phyloP scores from a whole-genome alignment of 306 rosid species.

The Vicia sativa region DNA sequence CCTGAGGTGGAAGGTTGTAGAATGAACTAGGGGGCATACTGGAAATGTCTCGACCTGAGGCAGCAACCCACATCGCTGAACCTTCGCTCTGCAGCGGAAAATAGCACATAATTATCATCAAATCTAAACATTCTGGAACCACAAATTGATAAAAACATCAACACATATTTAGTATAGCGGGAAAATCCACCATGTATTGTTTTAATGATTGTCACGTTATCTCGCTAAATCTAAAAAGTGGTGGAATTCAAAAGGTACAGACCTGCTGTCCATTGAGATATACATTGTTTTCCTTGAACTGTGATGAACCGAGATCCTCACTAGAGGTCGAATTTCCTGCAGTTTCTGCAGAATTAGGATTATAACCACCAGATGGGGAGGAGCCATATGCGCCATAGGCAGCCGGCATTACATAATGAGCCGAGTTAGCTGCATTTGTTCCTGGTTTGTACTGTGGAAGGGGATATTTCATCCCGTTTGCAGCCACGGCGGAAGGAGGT shows the following conservation, averaged over 20 bases:
- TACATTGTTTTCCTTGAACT: constrained; percentile 81
- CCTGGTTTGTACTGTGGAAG: constrained; percentile 89
- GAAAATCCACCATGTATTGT: neutral
- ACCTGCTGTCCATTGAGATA: constrained; percentile 98
- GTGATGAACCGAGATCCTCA: constrained; percentile 84
- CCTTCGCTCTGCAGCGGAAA: constrained; percentile 78
- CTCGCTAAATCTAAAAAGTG: neutral
- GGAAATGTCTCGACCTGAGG: constrained; percentile 84
- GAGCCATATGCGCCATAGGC: constrained; percentile 88
- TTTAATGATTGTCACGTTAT: constrained; percentile 19
- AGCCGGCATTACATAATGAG: constrained; percentile 76
- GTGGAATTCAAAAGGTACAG: constrained; percentile 34
- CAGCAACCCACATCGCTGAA: constrained; percentile 89
- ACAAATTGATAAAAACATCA: neutral
- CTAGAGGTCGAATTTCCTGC: constrained; percentile 69
- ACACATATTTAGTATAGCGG: neutral
- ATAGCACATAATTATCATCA: constrained; percentile 34
- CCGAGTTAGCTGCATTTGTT: constrained; percentile 68
- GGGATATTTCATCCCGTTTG: constrained; percentile 82
- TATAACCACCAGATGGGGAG: constrained; percentile 66
- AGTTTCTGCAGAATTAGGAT: constrained; percentile 68
- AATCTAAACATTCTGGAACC: neutral
- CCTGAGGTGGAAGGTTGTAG: constrained; percentile 90
- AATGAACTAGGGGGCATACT: constrained; percentile 78
- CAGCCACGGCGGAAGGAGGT: constrained; percentile 65